phyloP scores from a whole-genome alignment of 2,329 filamentous ascomycete species.

The Purpureocillium lavendulum region DNA sequence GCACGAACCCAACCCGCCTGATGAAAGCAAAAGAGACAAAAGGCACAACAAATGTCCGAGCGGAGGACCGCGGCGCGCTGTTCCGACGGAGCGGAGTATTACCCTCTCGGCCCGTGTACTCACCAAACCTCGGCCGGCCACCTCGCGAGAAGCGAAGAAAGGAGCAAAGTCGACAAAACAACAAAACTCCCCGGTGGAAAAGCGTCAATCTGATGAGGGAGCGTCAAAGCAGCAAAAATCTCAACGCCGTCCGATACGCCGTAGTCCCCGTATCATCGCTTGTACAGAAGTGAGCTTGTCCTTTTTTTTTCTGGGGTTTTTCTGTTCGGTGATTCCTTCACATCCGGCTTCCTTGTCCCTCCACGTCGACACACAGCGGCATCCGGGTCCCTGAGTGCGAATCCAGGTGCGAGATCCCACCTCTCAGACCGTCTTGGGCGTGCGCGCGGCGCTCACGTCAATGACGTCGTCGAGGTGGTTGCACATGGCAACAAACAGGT shows the following conservation, averaged over 20 bases:
- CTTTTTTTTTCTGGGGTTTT: constrained; percentile 13
- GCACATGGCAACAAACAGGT: constrained; percentile 96
- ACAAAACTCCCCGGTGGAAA: constrained; percentile 33
- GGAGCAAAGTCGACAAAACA: constrained; percentile 21
- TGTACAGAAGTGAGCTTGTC: constrained; percentile 9
- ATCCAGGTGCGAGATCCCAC: constrained; percentile 1
- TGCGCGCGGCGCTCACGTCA: constrained; percentile 66
- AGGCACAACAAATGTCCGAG: constrained; percentile 15
- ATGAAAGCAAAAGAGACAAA: constrained; percentile 8
- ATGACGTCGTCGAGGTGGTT: constrained; percentile 96
- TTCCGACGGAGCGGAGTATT: constrained; percentile 14
- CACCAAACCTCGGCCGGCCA: constrained; percentile 36
- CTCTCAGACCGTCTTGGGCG: constrained; percentile 47
- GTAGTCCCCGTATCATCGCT: constrained; percentile 10
- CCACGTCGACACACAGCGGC: no score
- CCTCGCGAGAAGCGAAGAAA: constrained; percentile 42
- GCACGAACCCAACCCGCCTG: constrained; percentile 6
- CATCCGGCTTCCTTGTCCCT: no score
- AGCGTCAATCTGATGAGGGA: constrained; percentile 42
- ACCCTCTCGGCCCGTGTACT: constrained; percentile 32
- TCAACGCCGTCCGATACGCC: constrained; percentile 18
- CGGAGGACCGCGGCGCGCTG: constrained; percentile 18
- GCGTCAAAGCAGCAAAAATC: constrained; percentile 19
- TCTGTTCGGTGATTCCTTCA: constrained; percentile 5
- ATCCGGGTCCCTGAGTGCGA: not conserved